Base-by-base conservation (phyloP, 2,329 filamentous ascomycete species). In the Penicillium glabrum region DNA sequence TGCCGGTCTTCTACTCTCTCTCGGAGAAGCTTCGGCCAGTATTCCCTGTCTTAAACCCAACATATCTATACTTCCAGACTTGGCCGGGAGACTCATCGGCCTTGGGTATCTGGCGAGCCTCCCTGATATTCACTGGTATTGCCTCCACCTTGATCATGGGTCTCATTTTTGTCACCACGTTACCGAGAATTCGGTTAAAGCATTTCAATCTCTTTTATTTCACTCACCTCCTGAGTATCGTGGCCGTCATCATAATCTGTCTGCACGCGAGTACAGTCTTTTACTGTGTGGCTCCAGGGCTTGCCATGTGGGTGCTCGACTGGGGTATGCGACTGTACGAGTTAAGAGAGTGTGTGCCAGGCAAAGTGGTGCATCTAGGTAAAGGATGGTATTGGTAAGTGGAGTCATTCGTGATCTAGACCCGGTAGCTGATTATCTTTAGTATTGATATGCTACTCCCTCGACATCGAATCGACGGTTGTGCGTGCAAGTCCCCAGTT, bases 391-490 rank as follows among this genome's bases (percentile, higher is more conserved):
- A 44, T 44, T 44, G 41, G 41, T 44, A 44, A 2, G 19, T 44
- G 10, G 9, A 44, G 23, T 24, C 41, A 21, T 44, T 44, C 41
- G 0, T 44, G 3, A 5, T 21, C 5, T 3, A 8, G 3, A 24
- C 23, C n/a, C 7, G 41, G 19, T 24, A 23, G n/a, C 41, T 44
- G 24, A 44, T 33, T 46, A 19, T 47, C 21, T 46, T 37, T 5
- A 53, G 51, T 23, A 53, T 53, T 31, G 29, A 53, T 19, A n/a
- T 53, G 31, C 51, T 29, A 53, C 51, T 53, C 29, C 43, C 51
- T 53, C 43, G 51, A 37, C 29, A 46, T 31, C 51, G 51, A 53
- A 41, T 53, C 44, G 51, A 53, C 51, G 51, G 51, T 5, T 53
- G 51, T 46, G 51, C 51, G 7, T 53, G 51, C 51, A 35, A 53